A percentile compares a stretch with the other conserved stretches of the same genome.
These are phyloP conservation scores for Cantharellus anzutake DNA, from an alignment of 768 basidiomycete species.

Conservation along the genomic window DNA sequence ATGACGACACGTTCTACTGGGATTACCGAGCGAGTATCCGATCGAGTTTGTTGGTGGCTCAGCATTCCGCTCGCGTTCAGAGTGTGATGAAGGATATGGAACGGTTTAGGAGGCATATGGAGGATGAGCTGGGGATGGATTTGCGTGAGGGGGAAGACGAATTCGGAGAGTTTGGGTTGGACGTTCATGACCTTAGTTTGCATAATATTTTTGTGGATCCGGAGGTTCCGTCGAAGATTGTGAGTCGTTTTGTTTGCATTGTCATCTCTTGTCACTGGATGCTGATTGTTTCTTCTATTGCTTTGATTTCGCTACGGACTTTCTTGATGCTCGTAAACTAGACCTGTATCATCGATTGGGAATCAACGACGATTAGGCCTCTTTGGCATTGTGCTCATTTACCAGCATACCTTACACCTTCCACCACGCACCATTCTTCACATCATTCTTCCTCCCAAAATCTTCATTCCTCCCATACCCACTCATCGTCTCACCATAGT, in stretches of 20 bases:
- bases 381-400: conserved; percentile 74
- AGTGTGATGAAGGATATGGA: conserved; percentile 48
- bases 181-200: conserved; percentile 71
- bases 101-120: conserved; percentile 49
- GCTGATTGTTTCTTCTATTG: neutral
- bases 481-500: neutral
- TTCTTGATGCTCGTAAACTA: no score
- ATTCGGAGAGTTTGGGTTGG: conserved; percentile 53
- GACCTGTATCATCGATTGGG: conserved; percentile 84
- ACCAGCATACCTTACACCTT: conserved; percentile 50
- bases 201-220: conserved; percentile 74
- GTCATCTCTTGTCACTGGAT: conserved; percentile 4
- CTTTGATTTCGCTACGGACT: no score
- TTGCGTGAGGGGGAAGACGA: conserved; percentile 8
- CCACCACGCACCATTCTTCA: conserved; percentile 16
- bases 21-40: conserved; percentile 72
- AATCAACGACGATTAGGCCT: conserved; percentile 73
- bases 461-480: neutral
- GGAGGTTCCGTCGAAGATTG: conserved; percentile 45
- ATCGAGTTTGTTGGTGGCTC: conserved; percentile 57
- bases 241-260: conserved; percentile 23
- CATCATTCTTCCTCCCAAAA: no score
- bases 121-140: conserved; percentile 4
- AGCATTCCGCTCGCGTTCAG: conserved; percentile 44
- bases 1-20: conserved; percentile 36